Evolutionary conservation across 2,329 filamentous ascomycete species (phyloP), one percentile per base, ranked within the genome.

Genomic region (Eurotiales sp.): DNA sequence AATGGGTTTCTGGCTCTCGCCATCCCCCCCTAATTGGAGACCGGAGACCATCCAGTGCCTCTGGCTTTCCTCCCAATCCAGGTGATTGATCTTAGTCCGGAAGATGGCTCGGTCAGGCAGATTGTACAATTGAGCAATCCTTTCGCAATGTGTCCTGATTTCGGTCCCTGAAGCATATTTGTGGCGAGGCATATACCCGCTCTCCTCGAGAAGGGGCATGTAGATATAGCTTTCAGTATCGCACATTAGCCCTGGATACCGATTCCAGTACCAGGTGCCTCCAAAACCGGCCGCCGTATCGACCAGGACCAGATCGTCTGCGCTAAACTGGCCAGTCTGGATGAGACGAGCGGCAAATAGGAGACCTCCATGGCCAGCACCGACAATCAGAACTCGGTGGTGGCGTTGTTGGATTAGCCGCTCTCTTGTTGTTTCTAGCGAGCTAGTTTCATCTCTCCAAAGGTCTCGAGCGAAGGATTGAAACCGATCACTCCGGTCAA

Each of bases 211-310:
- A 11, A 83, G 64, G 3, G 81, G 81, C 65, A 84, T 64, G 58
- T 85, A 85, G n/a, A 75, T 70, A 57, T 80, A 83, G 46, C 73
- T 72, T 63, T 86, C 82, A 3, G 82, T 66, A 58, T 86, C 82
- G 59, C 81, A 85, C 55, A 63, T 66, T 3, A 75, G 55, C 3
- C 76, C 75, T 1, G 75, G 74, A 51, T 77, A 77, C 8, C 69
- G 64, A 42, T 77, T 77, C 71, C 72, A 77, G 56, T 74, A 77
- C 64, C 74, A 77, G 1, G 72, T 76, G 0, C 75, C 75, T 3
- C 76, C 74, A 58, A 76, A 77, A 5, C 72, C 73, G 3, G 71
- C 72, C 5, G 72, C 74, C 17, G 65, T 66, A 42, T 77, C 75
- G 8, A 75, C 59, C 30, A 77, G 25, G 27, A 58, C 54, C 3